These are phyloP conservation scores for Puccinia horiana DNA, from an alignment of 1,284 basidiomycete species.

Conservation along the genomic window DNA sequence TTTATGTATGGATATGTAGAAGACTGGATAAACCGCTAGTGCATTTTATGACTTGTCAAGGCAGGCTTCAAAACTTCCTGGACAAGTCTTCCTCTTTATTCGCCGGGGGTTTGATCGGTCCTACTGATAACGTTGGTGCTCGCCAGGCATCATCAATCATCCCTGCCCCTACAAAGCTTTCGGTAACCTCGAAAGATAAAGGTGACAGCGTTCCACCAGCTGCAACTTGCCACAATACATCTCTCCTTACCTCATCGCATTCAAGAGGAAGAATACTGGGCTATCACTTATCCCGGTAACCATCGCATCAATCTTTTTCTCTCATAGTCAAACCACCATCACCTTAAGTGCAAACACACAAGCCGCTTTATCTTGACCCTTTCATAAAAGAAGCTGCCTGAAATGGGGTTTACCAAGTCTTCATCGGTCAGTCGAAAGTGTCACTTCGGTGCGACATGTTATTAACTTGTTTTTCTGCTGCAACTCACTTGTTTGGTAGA, in stretches of 20 bases:
- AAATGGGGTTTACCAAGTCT: neutral
- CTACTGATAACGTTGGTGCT: neutral
- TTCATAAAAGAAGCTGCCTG: neutral
- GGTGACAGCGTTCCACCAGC: neutral
- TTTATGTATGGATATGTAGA: neutral
- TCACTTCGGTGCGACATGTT: neutral
- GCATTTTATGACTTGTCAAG: conserved; percentile 6
- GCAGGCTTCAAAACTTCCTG: neutral
- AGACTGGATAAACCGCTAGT: neutral
- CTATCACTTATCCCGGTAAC: neutral
- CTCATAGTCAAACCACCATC: neutral
- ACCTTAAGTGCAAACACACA: neutral
- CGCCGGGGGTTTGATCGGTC: conserved; percentile 17
- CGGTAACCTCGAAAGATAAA: neutral
- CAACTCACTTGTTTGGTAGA: neutral
- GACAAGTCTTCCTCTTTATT: conserved; percentile 12
- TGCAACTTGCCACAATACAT: neutral
- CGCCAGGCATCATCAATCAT: neutral
- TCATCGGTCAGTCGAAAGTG: neutral
- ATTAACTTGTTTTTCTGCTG: neutral
- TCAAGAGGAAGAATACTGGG: neutral
- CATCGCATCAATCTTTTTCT: neutral
- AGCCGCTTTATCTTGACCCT: neutral
- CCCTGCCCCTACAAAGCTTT: conserved; percentile 12
- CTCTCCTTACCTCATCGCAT: neutral